phyloP scores from a whole-genome alignment of 768 basidiomycete genomes.

The Tubosaeta sp. region DNA sequence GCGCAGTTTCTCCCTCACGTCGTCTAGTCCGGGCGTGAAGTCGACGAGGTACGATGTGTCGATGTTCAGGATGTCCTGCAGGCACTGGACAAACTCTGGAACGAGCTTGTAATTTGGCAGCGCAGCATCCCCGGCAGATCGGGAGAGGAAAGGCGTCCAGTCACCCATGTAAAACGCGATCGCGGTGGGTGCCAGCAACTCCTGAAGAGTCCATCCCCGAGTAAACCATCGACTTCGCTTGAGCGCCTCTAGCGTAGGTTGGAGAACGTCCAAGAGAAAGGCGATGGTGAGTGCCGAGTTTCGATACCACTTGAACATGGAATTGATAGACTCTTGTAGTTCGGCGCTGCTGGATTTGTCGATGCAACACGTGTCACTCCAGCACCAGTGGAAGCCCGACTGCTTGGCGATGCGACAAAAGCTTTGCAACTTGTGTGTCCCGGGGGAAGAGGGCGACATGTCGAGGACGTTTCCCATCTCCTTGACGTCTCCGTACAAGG shows the following conservation, averaged over 20 bases:
- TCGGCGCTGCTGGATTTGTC: constrained; percentile 29
- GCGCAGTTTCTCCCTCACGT: constrained; percentile 23
- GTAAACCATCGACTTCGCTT: constrained; percentile 23
- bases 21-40: constrained; percentile 23
- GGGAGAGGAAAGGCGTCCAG: constrained; percentile 18
- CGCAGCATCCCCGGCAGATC: not conserved
- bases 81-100: constrained; percentile 15
- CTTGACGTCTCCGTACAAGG: constrained; percentile 18
- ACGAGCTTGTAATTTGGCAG: constrained; percentile 21
- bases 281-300: constrained; percentile 28
- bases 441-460: constrained; percentile 14
- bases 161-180: constrained; percentile 25
- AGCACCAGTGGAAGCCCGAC: constrained; percentile 21
- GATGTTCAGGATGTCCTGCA: constrained; percentile 16
- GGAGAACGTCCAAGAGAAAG: constrained; percentile 23
- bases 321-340: constrained; percentile 29
- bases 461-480: constrained; percentile 12
- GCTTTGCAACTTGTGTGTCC: constrained; percentile 18
- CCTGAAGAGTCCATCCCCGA: constrained; percentile 28
- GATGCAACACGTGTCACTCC: constrained; percentile 31
- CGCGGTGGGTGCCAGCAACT: constrained; percentile 23
- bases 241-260: constrained; percentile 11
- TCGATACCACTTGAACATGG: constrained; percentile 32
- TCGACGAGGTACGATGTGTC: constrained; percentile 17
- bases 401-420: constrained; percentile 19